These are phyloP conservation scores for Phytopythium helicoides DNA, from an alignment of 352 stramenopile species.

Conservation along the genomic window DNA sequence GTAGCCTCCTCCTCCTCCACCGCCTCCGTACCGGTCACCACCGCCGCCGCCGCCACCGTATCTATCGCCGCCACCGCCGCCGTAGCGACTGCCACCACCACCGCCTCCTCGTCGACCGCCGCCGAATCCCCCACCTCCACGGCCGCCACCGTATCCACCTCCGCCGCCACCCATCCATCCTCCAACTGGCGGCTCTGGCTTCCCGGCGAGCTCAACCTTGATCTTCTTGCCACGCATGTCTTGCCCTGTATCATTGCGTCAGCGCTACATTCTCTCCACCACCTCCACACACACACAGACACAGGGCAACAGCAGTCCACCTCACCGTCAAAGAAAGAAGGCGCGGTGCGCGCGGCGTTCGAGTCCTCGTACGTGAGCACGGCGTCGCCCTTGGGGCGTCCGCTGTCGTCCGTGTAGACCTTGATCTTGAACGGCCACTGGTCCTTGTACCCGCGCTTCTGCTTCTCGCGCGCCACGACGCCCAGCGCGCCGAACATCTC, in stretches of 20 bases:
- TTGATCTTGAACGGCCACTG: slow-evolving; percentile 92
- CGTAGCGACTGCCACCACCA: slow-evolving; percentile 25
- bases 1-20: slow-evolving; percentile 14
- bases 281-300: background rate
- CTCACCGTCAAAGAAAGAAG: slow-evolving; percentile 81
- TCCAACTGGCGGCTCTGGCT: slow-evolving; percentile 73
- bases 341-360: slow-evolving; percentile 77
- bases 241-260: slow-evolving; percentile 49
- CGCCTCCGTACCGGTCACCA: slow-evolving; percentile 26
- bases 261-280: too few relatives aligned
- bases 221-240: slow-evolving; percentile 82
- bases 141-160: slow-evolving; percentile 30
- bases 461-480: slow-evolving; percentile 80
- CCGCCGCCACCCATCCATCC: slow-evolving; percentile 63
- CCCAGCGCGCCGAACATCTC: slow-evolving; percentile 85
- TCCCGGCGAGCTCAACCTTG: slow-evolving; percentile 82
- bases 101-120: slow-evolving; percentile 39
- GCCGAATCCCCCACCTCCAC: slow-evolving; percentile 36
- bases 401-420: slow-evolving; percentile 77
- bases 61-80: slow-evolving; percentile 25
- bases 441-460: slow-evolving; percentile 87
- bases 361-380: slow-evolving; percentile 85
- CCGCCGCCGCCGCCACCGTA: slow-evolving; percentile 25
- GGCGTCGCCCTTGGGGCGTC: slow-evolving; percentile 76
- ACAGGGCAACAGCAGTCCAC: too few relatives aligned